Percentiles rank a stretch among this genome's conserved stretches.
Conservation (phyloP, 75 land plant species). For the Pinus tabuliformis region DNA sequence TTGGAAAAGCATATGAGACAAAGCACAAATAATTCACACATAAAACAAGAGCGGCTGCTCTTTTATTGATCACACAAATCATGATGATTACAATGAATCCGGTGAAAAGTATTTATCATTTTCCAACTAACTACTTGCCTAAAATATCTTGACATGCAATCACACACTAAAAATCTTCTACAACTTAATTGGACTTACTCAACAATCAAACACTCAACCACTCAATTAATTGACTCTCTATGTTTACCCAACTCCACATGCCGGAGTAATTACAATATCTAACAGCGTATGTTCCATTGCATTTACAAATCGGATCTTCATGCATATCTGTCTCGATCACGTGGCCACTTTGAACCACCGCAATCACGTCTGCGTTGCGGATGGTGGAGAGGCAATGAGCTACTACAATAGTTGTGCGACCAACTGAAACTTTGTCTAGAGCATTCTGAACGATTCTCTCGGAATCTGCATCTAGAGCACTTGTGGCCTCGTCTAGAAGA, state of each 20-base stretch:
- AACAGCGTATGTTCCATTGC: slow-evolving; percentile 21
- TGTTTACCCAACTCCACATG: slow-evolving; percentile 10
- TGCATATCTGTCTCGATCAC: slow-evolving; percentile 13
- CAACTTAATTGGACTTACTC: too few relatives aligned
- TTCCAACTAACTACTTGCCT: too few relatives aligned
- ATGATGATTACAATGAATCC: too few relatives aligned
- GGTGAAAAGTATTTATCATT: too few relatives aligned
- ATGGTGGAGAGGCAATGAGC: slow-evolving; percentile 39
- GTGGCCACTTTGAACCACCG: slow-evolving; percentile 28
- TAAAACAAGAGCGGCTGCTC: too few relatives aligned
- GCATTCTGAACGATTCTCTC: slow-evolving; percentile 27
- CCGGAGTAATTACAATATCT: too few relatives aligned
- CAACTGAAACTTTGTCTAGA: slow-evolving; percentile 21
- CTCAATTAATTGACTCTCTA: too few relatives aligned
- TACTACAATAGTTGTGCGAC: slow-evolving; percentile 31
- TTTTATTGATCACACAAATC: too few relatives aligned
- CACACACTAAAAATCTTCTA: too few relatives aligned
- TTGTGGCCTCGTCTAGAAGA: slow-evolving; percentile 39
- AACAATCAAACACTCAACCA: slow-evolving; percentile 8
- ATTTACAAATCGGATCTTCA: slow-evolving; percentile 1
- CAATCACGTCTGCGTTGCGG: slow-evolving; percentile 24
- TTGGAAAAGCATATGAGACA: too few relatives aligned
- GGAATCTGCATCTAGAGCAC: slow-evolving; percentile 34
- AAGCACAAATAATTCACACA: too few relatives aligned
- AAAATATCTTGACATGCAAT: too few relatives aligned